These are phyloP conservation scores for Limonium bicolor DNA, from an alignment of 148 eudicot genomes.

Conservation along the genomic window DNA sequence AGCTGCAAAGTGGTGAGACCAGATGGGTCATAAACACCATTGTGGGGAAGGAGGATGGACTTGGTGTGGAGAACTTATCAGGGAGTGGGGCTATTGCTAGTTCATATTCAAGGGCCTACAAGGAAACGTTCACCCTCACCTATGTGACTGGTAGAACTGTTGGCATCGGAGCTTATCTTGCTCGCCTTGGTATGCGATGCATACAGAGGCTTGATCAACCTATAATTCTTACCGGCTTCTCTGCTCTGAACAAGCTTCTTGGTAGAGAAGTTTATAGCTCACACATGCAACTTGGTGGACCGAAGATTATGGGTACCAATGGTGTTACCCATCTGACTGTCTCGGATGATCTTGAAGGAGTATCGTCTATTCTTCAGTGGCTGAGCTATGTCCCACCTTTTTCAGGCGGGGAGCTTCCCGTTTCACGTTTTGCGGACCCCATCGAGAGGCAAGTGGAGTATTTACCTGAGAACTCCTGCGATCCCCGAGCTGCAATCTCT, in stretches of 20 bases:
- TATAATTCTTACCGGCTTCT: slow-evolving; percentile 86
- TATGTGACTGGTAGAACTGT: slow-evolving; percentile 96
- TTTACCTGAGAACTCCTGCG: slow-evolving; percentile 82
- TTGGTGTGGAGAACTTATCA: slow-evolving; percentile 87
- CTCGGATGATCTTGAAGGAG: slow-evolving; percentile 86
- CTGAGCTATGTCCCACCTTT: slow-evolving; percentile 79
- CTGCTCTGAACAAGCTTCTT: slow-evolving; percentile 87
- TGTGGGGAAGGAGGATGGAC: slow-evolving; percentile 87
- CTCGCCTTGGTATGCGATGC: slow-evolving; percentile 98
- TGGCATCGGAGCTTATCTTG: slow-evolving; percentile 96
- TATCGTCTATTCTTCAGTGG: slow-evolving; percentile 81
- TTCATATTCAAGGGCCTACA: slow-evolving; percentile 88
- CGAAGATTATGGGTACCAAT: slow-evolving; percentile 95
- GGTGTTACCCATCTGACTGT: slow-evolving; percentile 93
- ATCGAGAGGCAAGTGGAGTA: slow-evolving; percentile 72
- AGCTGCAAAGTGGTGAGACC: slow-evolving; percentile 53
- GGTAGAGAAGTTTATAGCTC: slow-evolving; percentile 99
- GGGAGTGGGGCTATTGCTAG: slow-evolving; percentile 99
- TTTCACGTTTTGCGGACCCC: slow-evolving; percentile 53
- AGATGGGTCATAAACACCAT: slow-evolving; percentile 91
- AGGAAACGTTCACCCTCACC: slow-evolving; percentile 87
- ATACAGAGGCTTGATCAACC: slow-evolving; percentile 98
- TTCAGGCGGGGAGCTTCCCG: slow-evolving; percentile 84
- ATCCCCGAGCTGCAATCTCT: slow-evolving; percentile 84
- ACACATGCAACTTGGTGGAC: slow-evolving; percentile 99